phyloP scores from a whole-genome alignment of 2,329 filamentous ascomycete genomes.

The Cytospora leucostoma region DNA sequence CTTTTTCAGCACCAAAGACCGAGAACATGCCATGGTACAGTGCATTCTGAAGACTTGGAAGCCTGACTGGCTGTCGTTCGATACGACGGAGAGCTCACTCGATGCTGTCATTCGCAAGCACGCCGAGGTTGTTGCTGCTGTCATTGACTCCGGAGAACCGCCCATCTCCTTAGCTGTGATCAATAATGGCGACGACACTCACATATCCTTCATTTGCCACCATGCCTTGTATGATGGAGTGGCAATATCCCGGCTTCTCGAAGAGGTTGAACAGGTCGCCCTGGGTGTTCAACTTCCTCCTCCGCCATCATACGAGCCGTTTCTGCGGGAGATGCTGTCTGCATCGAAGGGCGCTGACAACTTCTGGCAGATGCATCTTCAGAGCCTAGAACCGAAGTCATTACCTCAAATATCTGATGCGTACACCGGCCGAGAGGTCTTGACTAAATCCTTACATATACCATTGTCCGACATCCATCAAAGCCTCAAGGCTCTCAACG shows the following conservation, averaged over 20 bases:
- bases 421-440: slow-evolving; percentile 8
- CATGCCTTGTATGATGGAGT: slow-evolving; percentile 87
- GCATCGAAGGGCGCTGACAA: slow-evolving; percentile 51
- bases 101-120: slow-evolving; percentile 44
- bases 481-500: slow-evolving; percentile 53
- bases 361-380: slow-evolving; percentile 68
- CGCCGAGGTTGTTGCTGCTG: slow-evolving; percentile 39
- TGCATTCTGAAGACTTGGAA: slow-evolving; percentile 59
- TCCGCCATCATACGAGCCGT: slow-evolving; percentile 60
- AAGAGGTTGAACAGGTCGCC: slow-evolving; percentile 67
- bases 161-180: slow-evolving; percentile 50
- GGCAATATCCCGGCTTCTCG: slow-evolving; percentile 68
- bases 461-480: slow-evolving; percentile 50
- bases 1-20: slow-evolving; percentile 67
- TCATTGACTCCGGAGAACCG: slow-evolving; percentile 47
- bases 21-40: slow-evolving; percentile 68
- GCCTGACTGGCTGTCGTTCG: slow-evolving; percentile 44
- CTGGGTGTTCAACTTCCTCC: slow-evolving; percentile 47
- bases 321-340: slow-evolving; percentile 60
- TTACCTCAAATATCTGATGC: slow-evolving; percentile 10
- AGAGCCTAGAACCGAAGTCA: slow-evolving; percentile 45
- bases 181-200: slow-evolving; percentile 34
- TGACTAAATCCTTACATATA: slow-evolving; percentile 36
- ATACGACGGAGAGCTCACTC: slow-evolving; percentile 35
- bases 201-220: slow-evolving; percentile 61